These are phyloP conservation scores for Phaeodactylum tricornutum DNA, from an alignment of 108 stramenopile genomes.

Conservation along the genomic window DNA sequence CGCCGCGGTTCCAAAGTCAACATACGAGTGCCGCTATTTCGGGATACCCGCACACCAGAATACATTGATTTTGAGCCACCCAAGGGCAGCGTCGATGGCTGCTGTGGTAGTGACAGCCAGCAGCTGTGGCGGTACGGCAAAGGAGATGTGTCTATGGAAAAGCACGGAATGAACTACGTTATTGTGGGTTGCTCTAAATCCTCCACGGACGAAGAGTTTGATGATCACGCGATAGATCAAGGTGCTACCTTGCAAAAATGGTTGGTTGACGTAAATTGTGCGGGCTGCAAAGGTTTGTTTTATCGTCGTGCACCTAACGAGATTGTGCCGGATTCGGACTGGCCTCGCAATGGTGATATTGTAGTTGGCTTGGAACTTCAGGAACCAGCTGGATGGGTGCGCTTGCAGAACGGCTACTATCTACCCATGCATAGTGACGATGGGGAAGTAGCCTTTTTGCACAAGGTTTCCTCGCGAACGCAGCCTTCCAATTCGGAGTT, in stretches of 20 bases:
- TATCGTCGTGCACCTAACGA: constrained; percentile 72
- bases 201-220: constrained; percentile 32
- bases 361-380: constrained; percentile 78
- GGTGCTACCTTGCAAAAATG: constrained; percentile 71
- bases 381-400: constrained; percentile 73
- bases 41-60: constrained; percentile 87
- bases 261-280: constrained; percentile 80
- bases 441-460: constrained; percentile 55
- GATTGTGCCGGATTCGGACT: constrained; percentile 86
- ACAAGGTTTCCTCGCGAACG: constrained; percentile 59
- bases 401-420: constrained; percentile 87
- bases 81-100: constrained; percentile 43
- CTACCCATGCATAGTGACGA: constrained; percentile 76
- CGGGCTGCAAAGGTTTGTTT: constrained; percentile 74
- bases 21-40: constrained; percentile 91
- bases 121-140: constrained; percentile 84
- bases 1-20: constrained; percentile 89
- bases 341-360: constrained; percentile 87
- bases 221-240: constrained; percentile 35
- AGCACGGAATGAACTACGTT: constrained; percentile 63
- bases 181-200: constrained; percentile 74
- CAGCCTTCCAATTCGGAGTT: constrained; percentile 59
- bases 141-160: constrained; percentile 59
- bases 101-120: constrained; percentile 54
- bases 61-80: constrained; percentile 32